phyloP scores from a whole-genome alignment of 164 flowering plant genomes.

The Aristolochia californica region DNA sequence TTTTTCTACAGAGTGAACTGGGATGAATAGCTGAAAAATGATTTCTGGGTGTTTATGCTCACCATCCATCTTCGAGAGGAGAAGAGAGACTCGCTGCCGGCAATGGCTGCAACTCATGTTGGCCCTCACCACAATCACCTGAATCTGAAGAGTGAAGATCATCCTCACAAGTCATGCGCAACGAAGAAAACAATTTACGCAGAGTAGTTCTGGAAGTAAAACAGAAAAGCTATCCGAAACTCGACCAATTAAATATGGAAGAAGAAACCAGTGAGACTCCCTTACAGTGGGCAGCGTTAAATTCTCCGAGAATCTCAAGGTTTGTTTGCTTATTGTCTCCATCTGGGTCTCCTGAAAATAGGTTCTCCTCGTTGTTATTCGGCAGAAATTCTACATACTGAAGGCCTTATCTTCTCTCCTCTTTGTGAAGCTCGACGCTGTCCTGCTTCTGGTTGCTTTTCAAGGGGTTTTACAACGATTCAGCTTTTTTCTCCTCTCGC shows the following conservation, averaged over 20 bases:
- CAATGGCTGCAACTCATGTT: conserved; percentile 8
- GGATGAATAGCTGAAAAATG: no score
- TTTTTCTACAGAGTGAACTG: no score
- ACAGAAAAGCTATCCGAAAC: not conserved
- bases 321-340: conserved; percentile 1
- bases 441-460: no score
- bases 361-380: not conserved
- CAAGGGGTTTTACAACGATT: no score
- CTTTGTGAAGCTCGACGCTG: not conserved
- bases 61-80: conserved; percentile 8
- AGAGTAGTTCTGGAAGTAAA: not conserved
- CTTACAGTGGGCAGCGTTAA: conserved; percentile 5
- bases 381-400: not conserved
- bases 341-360: not conserved
- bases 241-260: no score
- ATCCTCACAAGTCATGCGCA: not conserved
- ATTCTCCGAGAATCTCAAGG: conserved; percentile 4
- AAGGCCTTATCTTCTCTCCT: not conserved
- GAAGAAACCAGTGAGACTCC: not conserved
- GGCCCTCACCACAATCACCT: conserved; percentile 8
- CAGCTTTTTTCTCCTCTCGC: no score
- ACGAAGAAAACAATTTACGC: not conserved
- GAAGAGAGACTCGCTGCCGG: conserved; percentile 6
- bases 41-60: not conserved
- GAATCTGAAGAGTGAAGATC: conserved; percentile 3